Base-by-base conservation (phyloP, 805 yeast genomes). In the Ogataea salicorniae region DNA sequence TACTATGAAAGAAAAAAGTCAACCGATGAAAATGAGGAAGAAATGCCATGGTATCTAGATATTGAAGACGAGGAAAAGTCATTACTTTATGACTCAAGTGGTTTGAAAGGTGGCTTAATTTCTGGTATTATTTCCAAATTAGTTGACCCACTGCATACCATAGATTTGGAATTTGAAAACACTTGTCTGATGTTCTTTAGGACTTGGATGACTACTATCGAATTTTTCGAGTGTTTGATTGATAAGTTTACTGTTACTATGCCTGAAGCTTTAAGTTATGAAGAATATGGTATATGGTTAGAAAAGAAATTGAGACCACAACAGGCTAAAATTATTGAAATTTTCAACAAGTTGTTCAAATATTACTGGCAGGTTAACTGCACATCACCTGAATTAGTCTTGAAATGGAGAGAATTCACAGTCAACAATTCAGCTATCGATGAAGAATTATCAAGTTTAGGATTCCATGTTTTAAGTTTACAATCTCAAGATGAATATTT, bases 181-280 rank as follows among this genome's bases (percentile, higher is more conserved):
- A 77, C 89, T 0, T 79, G 91, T 69, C 68, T 90, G 49, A 69
- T 81, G n/a, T 81, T 95, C 0, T 87, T 89, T 65, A 72, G 84
- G 35, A 80, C 91, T 34, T 86, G 90, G 62, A 76, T 84, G 70
- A 74, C 84, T 3, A 76, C 94, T 2, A 65, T 75, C 9, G 85
- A 83, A 45, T 70, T 91, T 35, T 69, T 87, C 39, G 73, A 74
- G 37, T 61, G 77, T 39, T 67, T 88, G 56, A 76, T 86, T 33
- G 75, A 76, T 37, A 72, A 95, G 46, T 92, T 83, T 65, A 75
- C 81, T 46, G 67, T 80, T 15, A 79, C 79, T 52, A 94, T 96
- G 20, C 97, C 97, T 0, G 96, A 87, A 58, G 96, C 95, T 0
- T 67, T 92, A 50, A 80, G 87, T 49, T 87, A 81, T 59, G 95